Base-by-base conservation (phyloP, 2,329 filamentous ascomycete genomes). In the Colletotrichum liriopes region DNA sequence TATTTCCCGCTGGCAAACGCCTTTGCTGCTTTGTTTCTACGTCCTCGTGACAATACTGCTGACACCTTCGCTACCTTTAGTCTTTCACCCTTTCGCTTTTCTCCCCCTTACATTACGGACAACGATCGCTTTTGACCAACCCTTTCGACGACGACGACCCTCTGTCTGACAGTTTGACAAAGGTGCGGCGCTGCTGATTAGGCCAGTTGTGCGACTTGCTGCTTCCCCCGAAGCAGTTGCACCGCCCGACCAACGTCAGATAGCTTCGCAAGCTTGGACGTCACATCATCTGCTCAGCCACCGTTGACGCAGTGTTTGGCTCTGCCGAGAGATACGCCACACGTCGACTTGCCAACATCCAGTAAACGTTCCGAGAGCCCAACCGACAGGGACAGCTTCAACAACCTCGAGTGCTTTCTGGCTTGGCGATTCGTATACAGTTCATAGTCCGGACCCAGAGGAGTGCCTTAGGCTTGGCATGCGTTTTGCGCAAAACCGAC, bases 31-130 rank as follows among this genome's bases (percentile, higher is more conserved):
- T 67, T 32, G 56, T 59, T 32, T 26, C 68, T 45, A 63, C 39
- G 12, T 35, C n/a, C 32, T 55, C 43, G 52, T 68, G 69, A 72
- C 60, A 49, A 41, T 18, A 58, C 41, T 43, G 70, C 65, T 72
- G 66, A 72, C 70, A 65, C 23, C 32, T 29, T 55, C 26, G 55
- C 29, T 60, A 14, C 23, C 43, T 58, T 41, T 43, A 60, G 61
- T 23, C 16, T 32, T 65, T 49, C 55, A 49, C 39, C 51, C 66
- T 55, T 71, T 71, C 55, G 39, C 54, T n/a, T 55, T 43, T 47
- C 29, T 39, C 39, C 20, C 20, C 23, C 58, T 49, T 41, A 32
- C 35, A 54, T 26, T 52, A 18, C 70, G 37, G 54, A 52, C 39
- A 55, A n/a, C 59, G 12, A 65, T 55, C 41, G 60, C 59, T 49